These are phyloP conservation scores for Colletotrichum spaethianum DNA, from an alignment of 2,329 filamentous ascomycete genomes.

Conservation along the genomic window DNA sequence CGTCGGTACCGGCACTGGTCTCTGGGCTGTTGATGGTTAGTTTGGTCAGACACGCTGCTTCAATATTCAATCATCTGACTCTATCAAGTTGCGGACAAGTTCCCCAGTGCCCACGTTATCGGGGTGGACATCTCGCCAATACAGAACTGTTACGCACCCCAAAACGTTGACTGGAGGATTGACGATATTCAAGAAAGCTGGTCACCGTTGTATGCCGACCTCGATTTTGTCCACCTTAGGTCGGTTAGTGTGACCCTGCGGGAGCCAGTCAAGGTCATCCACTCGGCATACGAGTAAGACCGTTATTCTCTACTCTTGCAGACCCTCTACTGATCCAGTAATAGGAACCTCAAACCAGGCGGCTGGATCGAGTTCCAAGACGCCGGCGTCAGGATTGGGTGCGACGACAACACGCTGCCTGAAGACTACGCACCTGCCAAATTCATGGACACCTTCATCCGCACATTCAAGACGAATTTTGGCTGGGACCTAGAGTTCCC, in stretches of 20 bases:
- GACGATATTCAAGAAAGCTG: constrained; percentile 58
- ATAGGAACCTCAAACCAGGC: constrained; percentile 54
- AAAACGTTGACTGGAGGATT: constrained; percentile 70
- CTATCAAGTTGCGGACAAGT: constrained; percentile 59
- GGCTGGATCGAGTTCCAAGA: constrained; percentile 59
- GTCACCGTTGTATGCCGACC: constrained; percentile 51
- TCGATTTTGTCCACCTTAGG: constrained; percentile 70
- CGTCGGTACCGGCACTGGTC: constrained; percentile 64
- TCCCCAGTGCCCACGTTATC: constrained; percentile 61
- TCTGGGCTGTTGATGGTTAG: constrained; percentile 70
- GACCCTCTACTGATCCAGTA: constrained; percentile 19
- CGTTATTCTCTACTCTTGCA: not conserved
- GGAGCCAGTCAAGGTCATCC: constrained; percentile 64
- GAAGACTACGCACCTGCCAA: constrained; percentile 38
- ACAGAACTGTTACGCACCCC: constrained; percentile 64
- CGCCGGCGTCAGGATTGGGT: constrained; percentile 49
- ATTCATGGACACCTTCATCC: constrained; percentile 51
- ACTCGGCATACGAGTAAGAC: constrained; percentile 60
- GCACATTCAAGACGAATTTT: constrained; percentile 50
- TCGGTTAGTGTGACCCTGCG: constrained; percentile 65
- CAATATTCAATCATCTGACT: constrained; percentile 12
- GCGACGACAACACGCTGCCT: constrained; percentile 49
- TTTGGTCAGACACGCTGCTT: constrained; percentile 16
- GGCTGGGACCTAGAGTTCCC: constrained; percentile 54
- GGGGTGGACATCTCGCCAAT: constrained; percentile 61